Conservation (phyloP, 345 rosid species). For the Euphorbia pulcherrima region DNA sequence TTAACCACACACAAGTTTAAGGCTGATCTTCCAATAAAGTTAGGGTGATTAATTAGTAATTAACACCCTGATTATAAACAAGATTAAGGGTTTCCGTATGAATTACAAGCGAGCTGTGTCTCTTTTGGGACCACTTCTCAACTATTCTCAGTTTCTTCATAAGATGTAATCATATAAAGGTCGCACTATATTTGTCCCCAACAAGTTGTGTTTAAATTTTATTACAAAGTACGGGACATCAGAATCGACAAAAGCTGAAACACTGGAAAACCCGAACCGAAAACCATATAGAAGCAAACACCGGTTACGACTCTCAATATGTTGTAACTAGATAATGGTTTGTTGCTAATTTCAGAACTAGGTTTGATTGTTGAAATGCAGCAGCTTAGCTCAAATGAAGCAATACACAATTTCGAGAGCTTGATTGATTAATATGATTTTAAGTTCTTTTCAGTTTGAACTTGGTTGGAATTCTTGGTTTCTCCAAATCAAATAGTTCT, state of each 20-base stretch:
- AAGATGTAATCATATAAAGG: constrained; percentile 14
- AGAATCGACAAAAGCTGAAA: constrained; percentile 40
- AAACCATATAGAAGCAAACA: not conserved
- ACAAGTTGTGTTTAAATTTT: not conserved
- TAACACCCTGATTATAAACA: constrained; percentile 20
- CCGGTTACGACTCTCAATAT: constrained; percentile 25
- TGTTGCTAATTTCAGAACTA: constrained; percentile 32
- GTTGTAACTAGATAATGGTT: constrained; percentile 20
- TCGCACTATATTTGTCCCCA: too few species aligned
- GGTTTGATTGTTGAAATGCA: constrained; percentile 43
- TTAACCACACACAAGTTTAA: constrained; percentile 23
- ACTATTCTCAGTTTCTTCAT: constrained; percentile 37
- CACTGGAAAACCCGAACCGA: constrained; percentile 27
- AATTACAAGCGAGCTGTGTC: constrained; percentile 13
- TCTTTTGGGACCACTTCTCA: constrained; percentile 70
- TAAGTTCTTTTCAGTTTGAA: constrained; percentile 9
- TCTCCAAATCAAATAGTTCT: constrained; percentile 6
- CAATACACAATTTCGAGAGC: constrained; percentile 21
- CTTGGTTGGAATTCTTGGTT: constrained; percentile 5
- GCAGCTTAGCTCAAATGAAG: constrained; percentile 27
- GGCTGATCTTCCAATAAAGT: constrained; percentile 31
- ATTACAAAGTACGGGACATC: constrained; percentile 18
- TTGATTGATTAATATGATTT: constrained; percentile 25
- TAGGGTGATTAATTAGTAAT: constrained; percentile 18
- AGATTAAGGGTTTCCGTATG: constrained; percentile 25